A percentile compares a stretch with the other conserved stretches of the same genome.
phyloP scores from a whole-genome alignment of 208 protist genomes.

The Trypanosoma caninum region DNA sequence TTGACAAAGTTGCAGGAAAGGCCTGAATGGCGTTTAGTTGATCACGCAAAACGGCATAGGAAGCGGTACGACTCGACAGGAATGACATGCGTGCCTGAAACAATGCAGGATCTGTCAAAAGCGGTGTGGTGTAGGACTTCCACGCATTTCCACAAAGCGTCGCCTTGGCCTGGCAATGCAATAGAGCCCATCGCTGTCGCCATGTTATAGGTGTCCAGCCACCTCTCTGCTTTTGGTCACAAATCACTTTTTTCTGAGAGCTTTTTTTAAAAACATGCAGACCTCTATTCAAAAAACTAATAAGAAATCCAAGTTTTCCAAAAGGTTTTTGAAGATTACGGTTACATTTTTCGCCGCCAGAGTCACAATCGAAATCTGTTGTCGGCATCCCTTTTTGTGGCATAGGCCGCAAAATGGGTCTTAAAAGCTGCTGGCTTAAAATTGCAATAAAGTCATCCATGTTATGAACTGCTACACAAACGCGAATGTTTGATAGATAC shows the following conservation, averaged over 20 bases:
- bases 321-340: neutral
- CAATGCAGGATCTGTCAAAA: slow-evolving; percentile 45
- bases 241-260: slow-evolving; percentile 1
- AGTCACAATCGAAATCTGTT: slow-evolving; percentile 15
- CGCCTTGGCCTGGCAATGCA: slow-evolving; percentile 32
- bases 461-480: slow-evolving; percentile 67
- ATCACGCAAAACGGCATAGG: slow-evolving; percentile 46
- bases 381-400: slow-evolving; percentile 45
- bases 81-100: slow-evolving; percentile 52
- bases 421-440: slow-evolving; percentile 36
- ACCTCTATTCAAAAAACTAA: neutral
- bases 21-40: slow-evolving; percentile 40
- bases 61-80: slow-evolving; percentile 53
- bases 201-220: slow-evolving; percentile 44
- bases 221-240: slow-evolving; percentile 17
- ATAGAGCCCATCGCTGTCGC: slow-evolving; percentile 33
- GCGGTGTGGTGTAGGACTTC: slow-evolving; percentile 41
- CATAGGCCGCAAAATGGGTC: slow-evolving; percentile 29
- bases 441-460: slow-evolving; percentile 63
- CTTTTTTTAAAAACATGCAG: slow-evolving; percentile 1
- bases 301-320: slow-evolving; percentile 4
- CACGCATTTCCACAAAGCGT: slow-evolving; percentile 22
- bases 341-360: neutral
- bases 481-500: slow-evolving; percentile 50
- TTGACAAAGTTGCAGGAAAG: neutral